Evolutionary conservation across 352 stramenopile genomes (phyloP).

Genomic region (Phytophthora vignae): DNA sequence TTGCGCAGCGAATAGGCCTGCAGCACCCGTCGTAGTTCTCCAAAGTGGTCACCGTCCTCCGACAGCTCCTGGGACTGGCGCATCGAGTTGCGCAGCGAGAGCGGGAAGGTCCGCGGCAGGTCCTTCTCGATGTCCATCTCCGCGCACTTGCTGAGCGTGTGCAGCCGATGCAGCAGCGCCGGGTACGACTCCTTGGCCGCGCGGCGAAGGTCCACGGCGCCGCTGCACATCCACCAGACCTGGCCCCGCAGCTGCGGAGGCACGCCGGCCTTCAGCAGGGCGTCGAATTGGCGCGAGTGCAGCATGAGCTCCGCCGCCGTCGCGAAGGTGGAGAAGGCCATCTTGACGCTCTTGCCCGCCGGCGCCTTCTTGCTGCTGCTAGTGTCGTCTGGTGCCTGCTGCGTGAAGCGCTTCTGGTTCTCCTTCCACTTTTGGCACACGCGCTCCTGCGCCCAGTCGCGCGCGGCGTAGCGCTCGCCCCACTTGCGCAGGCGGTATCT

Average conservation of each 20-base stretch:
- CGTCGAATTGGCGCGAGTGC: constrained; percentile 71
- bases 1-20: constrained; percentile 89
- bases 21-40: constrained; percentile 79
- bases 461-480: constrained; percentile 60
- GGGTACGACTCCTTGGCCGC: constrained; percentile 61
- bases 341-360: constrained; percentile 47
- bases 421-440: constrained; percentile 81
- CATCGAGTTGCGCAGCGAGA: constrained; percentile 38
- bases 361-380: constrained; percentile 32
- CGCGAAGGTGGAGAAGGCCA: constrained; percentile 57
- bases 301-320: constrained; percentile 60
- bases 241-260: constrained; percentile 69
- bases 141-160: constrained; percentile 69
- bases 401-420: constrained; percentile 63
- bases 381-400: constrained; percentile 19
- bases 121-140: constrained; percentile 92
- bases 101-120: constrained; percentile 82
- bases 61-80: constrained; percentile 33
- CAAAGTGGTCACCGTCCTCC: constrained; percentile 48
- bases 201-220: constrained; percentile 58
- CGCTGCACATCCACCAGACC: constrained; percentile 88
- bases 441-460: constrained; percentile 61
- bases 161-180: constrained; percentile 57
- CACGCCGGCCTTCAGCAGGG: constrained; percentile 67
- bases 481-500: constrained; percentile 53